These are phyloP conservation scores for Volvox africanus DNA, from an alignment of 139 green algal genomes.

Conservation along the genomic window DNA sequence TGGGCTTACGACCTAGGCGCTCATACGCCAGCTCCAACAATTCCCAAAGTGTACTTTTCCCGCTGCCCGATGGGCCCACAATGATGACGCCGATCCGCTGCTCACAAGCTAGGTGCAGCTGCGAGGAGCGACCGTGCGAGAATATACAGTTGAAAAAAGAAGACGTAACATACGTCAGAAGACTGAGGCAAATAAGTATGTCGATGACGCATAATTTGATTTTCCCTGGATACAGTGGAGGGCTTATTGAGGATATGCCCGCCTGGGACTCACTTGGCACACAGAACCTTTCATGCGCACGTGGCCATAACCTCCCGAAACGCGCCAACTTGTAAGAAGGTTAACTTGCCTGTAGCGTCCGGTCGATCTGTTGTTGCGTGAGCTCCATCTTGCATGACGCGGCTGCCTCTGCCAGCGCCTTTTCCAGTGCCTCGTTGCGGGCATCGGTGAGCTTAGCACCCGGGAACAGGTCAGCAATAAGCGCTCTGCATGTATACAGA, in stretches of 20 bases:
- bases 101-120: slow-evolving; percentile 84
- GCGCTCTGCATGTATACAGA: slow-evolving; percentile 50
- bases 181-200: no score
- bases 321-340: no score
- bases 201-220: no score
- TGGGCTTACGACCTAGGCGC: slow-evolving; percentile 61
- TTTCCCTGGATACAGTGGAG: no score
- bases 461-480: slow-evolving; percentile 71
- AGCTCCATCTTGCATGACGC: slow-evolving; percentile 58
- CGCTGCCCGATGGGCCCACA: slow-evolving; percentile 80
- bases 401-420: slow-evolving; percentile 62
- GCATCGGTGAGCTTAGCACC: slow-evolving; percentile 61
- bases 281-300: no score
- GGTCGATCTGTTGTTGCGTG: slow-evolving; percentile 63
- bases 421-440: slow-evolving; percentile 64
- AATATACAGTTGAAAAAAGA: no score
- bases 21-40: slow-evolving; percentile 65
- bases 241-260: no score
- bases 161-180: no score
- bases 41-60: slow-evolving; percentile 86
- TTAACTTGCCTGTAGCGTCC: slow-evolving; percentile 26
- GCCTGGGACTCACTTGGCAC: no score
- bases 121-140: no score
- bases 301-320: no score
- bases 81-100: slow-evolving; percentile 92